Base-by-base conservation (phyloP, 108 stramenopile species). In the Fragilaria crotonensis region DNA sequence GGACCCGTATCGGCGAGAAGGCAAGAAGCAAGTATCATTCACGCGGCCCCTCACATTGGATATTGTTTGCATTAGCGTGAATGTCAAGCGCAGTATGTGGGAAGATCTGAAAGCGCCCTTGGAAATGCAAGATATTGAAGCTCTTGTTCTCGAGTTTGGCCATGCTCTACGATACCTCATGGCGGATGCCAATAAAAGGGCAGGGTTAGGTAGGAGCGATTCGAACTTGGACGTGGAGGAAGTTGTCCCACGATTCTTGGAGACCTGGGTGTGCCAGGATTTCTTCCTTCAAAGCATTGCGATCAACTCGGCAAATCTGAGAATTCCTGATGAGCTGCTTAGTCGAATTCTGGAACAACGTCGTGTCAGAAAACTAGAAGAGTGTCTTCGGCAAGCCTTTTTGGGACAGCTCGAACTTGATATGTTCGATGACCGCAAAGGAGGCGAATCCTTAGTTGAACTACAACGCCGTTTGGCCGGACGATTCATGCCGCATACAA, bases 131-230 rank as follows among this genome's bases (percentile, higher is more conserved):
- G 30, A 61, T n/a, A 29, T 32, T 1, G 5, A 32, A 19, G 11
- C 25, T 7, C 3, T 61, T 3, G 29, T 61, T 30, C 60, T 50
- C 28, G 60, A 61, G 22, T 61, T 61, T 25, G 60, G 60, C 14
- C 60, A 61, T 61, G 2, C 29, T 4, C n/a, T 61, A 1, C 48
- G 50, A 20, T 47, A 32, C 29, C 1, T 51, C n/a, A 22, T 61
- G 46, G 27, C 59, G 3, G 25, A 45, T 9, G 14, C 20, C 23
- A 9, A 48, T 5, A 25, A 27, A 25, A 7, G 25, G 27, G 20
- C 4, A 48, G 7, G 44, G 18, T 14, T 48, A 45, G 18, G 59
- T 45, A 50, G 19, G 2, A 49, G n/a, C 7, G 20, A 1, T 21
- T 50, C 45, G 4, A 48, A 21, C 31, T 25, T 26, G 36, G 57